phyloP scores from a whole-genome alignment of 2,329 filamentous ascomycete genomes.

The Trichoderma hamatum region DNA sequence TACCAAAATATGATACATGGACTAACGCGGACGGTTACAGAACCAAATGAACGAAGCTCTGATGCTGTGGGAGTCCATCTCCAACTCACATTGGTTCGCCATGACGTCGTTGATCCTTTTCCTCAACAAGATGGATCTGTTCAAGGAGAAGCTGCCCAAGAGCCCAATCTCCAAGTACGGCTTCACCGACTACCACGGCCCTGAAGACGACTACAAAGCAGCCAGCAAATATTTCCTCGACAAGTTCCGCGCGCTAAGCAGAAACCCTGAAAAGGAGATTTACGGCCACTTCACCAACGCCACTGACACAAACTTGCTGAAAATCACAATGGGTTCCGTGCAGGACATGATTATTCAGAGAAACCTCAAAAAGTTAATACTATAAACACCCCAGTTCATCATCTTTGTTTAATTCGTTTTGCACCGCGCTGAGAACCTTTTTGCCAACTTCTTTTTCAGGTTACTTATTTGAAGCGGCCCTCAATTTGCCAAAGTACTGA shows the following conservation, averaged over 20 bases:
- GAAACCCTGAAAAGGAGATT: constrained; percentile 90
- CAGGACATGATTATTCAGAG: constrained; percentile 99
- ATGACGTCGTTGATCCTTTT: constrained; percentile 88
- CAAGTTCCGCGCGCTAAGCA: constrained; percentile 95
- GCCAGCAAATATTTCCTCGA: constrained; percentile 99
- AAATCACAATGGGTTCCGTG: constrained; percentile 72
- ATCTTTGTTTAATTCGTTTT: constrained; percentile 37
- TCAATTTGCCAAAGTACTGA: constrained; percentile 1
- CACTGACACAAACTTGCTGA: constrained; percentile 84
- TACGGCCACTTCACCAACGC: constrained; percentile 99
- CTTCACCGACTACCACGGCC: constrained; percentile 86
- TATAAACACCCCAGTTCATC: constrained; percentile 33
- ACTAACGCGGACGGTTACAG: constrained; percentile 46
- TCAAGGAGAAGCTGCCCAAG: constrained; percentile 83
- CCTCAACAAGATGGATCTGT: constrained; percentile 88
- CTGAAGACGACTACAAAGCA: constrained; percentile 87
- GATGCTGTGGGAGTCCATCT: constrained; percentile 84
- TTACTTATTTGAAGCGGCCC: constrained; percentile 14
- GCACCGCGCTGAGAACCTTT: not conserved
- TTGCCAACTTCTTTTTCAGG: constrained; percentile 11
- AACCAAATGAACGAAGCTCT: constrained; percentile 92
- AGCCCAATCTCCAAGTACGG: constrained; percentile 79
- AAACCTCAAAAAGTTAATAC: constrained; percentile 83
- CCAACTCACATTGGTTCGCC: constrained; percentile 88
- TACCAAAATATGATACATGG: not conserved